A percentile compares a stretch with the other conserved stretches of the same genome.
Evolutionary conservation across 345 rosid species (phyloP).

Genomic region (Salix viminalis): DNA sequence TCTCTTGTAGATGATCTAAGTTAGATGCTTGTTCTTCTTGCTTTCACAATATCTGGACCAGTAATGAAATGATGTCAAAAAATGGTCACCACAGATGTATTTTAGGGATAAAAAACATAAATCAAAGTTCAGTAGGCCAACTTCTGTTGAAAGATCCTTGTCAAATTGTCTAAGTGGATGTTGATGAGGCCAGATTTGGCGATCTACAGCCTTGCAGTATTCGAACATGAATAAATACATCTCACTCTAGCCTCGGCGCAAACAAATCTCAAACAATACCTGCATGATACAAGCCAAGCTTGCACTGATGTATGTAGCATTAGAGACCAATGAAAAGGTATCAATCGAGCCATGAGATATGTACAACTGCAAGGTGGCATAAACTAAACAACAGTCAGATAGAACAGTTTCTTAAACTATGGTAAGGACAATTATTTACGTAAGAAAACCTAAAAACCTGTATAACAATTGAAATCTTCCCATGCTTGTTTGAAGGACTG

Average conservation of each 20-base stretch:
- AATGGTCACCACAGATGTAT: slow-evolving; percentile 10
- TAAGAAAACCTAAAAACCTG: slow-evolving; percentile 48
- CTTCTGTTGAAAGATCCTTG: slow-evolving; percentile 76
- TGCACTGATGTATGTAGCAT: slow-evolving; percentile 96
- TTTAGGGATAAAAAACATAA: slow-evolving; percentile 2
- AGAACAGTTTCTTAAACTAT: slow-evolving; percentile 12
- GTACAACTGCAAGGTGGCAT: slow-evolving; percentile 61
- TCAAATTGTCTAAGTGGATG: slow-evolving; percentile 87
- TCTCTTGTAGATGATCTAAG: slow-evolving; percentile 77
- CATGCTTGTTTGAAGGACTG: slow-evolving; percentile 91
- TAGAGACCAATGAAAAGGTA: slow-evolving; percentile 86
- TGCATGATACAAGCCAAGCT: slow-evolving; percentile 98
- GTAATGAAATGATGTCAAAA: slow-evolving; percentile 21
- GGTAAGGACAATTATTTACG: slow-evolving; percentile 14
- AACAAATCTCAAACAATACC: slow-evolving; percentile 89
- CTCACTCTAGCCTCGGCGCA: slow-evolving; percentile 89
- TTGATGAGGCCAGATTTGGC: slow-evolving; percentile 91
- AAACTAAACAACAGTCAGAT: slow-evolving; percentile 19
- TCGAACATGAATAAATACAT: slow-evolving; percentile 90
- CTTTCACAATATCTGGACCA: slow-evolving; percentile 70
- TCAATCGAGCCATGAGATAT: slow-evolving; percentile 93
- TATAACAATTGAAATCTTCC: slow-evolving; percentile 89
- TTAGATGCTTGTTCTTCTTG: slow-evolving; percentile 90
- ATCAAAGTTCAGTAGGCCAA: slow-evolving; percentile 28
- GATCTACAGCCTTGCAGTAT: slow-evolving; percentile 98